Conservation (phyloP, 306 rosid species). For the Quercus berberidifolia region DNA sequence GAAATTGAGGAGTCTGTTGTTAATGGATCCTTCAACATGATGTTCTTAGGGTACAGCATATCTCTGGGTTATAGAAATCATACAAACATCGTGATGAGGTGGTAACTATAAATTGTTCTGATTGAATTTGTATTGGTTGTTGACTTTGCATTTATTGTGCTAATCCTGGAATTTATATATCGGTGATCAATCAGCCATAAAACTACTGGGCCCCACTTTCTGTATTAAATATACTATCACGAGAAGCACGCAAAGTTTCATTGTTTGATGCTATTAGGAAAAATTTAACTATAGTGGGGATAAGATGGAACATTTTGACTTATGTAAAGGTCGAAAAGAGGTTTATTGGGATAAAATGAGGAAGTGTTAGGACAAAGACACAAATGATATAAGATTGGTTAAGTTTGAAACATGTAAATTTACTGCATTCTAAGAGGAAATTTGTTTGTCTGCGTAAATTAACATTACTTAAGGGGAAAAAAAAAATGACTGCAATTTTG, state of each 20-base stretch:
- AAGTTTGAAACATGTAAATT: not conserved
- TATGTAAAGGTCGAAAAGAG: not conserved
- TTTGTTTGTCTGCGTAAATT: not conserved
- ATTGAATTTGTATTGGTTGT: not conserved
- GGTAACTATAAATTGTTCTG: slow-evolving; percentile 39
- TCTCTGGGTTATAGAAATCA: slow-evolving; percentile 85
- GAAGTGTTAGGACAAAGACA: not conserved
- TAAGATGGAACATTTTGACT: not conserved
- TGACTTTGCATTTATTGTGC: not conserved
- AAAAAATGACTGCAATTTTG: slow-evolving; percentile 4
- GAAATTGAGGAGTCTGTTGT: slow-evolving; percentile 85
- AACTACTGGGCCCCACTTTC: not conserved
- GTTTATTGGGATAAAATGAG: not conserved
- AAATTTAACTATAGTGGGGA: not conserved
- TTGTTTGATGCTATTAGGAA: not conserved
- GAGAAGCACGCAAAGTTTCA: not conserved
- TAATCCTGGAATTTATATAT: not conserved
- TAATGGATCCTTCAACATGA: slow-evolving; percentile 87
- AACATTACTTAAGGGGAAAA: not conserved
- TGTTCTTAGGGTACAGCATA: slow-evolving; percentile 73
- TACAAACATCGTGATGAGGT: slow-evolving; percentile 83
- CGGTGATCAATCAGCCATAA: not conserved
- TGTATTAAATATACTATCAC: too few species aligned
- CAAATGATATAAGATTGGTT: not conserved
- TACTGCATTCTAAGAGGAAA: not conserved